phyloP scores from a whole-genome alignment of 2,329 filamentous ascomycete genomes.

The Stachybotrys elegans region DNA sequence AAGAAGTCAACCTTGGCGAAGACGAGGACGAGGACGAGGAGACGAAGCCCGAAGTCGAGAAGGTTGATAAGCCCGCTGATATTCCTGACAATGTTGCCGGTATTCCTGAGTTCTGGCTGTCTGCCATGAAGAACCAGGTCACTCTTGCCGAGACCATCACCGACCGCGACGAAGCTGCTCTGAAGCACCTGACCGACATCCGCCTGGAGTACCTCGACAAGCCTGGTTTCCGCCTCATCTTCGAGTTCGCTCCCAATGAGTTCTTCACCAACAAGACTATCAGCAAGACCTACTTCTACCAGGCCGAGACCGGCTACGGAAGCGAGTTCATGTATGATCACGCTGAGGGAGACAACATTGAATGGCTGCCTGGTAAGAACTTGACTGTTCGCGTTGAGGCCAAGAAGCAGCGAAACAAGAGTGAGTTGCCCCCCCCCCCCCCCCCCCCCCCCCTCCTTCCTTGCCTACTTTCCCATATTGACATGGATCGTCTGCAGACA shows the following conservation, averaged over 20 bases:
- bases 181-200: conserved; percentile 86
- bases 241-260: conserved; percentile 92
- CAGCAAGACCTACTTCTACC: conserved; percentile 98
- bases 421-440: conserved; percentile 46
- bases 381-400: conserved; percentile 92
- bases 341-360: conserved; percentile 95
- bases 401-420: conserved; percentile 99
- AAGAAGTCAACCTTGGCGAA: conserved; percentile 83
- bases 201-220: conserved; percentile 99
- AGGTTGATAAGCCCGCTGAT: conserved; percentile 52
- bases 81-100: conserved; percentile 58
- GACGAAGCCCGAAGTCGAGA: conserved; percentile 57
- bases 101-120: conserved; percentile 99
- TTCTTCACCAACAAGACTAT: conserved; percentile 97
- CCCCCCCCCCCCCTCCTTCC: not conserved
- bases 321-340: conserved; percentile 99
- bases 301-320: conserved; percentile 96
- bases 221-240: conserved; percentile 96
- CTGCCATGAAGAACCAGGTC: conserved; percentile 99
- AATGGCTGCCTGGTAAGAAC: conserved; percentile 92
- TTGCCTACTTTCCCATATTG: not conserved
- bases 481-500: conserved; percentile 57
- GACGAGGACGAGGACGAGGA: conserved; percentile 71
- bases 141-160: conserved; percentile 98
- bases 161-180: conserved; percentile 88